A percentile compares a stretch with the other conserved stretches of the same genome.
These are phyloP conservation scores for Trichophyton mentagrophytes DNA, from an alignment of 2,329 filamentous ascomycete species.

Conservation along the genomic window DNA sequence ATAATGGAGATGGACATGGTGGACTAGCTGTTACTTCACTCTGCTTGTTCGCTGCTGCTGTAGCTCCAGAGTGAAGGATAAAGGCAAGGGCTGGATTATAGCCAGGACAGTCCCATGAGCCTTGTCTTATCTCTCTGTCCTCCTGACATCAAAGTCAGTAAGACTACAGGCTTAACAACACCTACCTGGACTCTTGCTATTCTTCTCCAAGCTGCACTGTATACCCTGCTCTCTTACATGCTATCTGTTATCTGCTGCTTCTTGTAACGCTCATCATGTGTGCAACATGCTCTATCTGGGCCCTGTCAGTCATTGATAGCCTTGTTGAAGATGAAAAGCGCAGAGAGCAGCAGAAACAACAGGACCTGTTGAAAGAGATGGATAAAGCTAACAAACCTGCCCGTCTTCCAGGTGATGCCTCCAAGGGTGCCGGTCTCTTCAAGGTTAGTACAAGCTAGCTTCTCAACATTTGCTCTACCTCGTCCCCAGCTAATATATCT, in stretches of 20 bases:
- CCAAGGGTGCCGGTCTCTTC: slow-evolving; percentile 14
- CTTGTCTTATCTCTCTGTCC: neutral
- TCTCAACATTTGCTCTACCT: slow-evolving; percentile 8
- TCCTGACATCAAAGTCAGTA: neutral
- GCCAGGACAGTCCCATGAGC: neutral
- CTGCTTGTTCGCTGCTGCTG: neutral
- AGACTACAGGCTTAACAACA: neutral
- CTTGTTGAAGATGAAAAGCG: slow-evolving; percentile 4
- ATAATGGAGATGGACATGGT: neutral
- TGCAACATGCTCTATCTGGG: neutral
- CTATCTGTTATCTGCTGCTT: neutral
- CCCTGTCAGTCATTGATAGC: neutral
- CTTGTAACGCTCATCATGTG: neutral
- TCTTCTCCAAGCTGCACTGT: neutral
- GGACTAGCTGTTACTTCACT: neutral
- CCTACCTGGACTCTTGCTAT: neutral
- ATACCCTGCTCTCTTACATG: neutral
- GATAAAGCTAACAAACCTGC: slow-evolving; percentile 9
- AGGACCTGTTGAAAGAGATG: neutral
- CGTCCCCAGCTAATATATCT: slow-evolving; percentile 40
- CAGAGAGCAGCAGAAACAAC: slow-evolving; percentile 6
- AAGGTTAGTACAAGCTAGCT: slow-evolving; percentile 6
- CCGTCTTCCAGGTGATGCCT: slow-evolving; percentile 10
- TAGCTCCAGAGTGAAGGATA: neutral
- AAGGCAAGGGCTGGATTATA: neutral